phyloP scores from a whole-genome alignment of 1,284 basidiomycete species.

The Ustilago xerochloae region DNA sequence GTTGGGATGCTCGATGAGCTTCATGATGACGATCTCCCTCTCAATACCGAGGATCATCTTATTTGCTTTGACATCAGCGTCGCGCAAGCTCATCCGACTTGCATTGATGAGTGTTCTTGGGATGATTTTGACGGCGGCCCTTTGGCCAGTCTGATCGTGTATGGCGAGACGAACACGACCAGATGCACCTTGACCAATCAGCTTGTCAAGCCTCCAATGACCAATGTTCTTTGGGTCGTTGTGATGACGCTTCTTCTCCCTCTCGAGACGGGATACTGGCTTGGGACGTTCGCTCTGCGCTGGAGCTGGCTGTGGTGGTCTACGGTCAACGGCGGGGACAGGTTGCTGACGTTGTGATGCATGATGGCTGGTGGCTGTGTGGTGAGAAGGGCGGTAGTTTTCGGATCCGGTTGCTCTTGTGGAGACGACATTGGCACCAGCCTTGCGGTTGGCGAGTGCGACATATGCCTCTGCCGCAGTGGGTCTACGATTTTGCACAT shows the following conservation, averaged over 20 bases:
- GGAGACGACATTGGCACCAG: conserved; percentile 38
- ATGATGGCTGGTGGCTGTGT: conserved; percentile 33
- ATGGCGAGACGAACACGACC: conserved; percentile 86
- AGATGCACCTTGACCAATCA: conserved; percentile 89
- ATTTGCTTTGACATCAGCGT: conserved; percentile 77
- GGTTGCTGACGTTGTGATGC: conserved; percentile 40
- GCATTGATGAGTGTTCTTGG: conserved; percentile 82
- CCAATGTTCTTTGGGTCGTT: conserved; percentile 75
- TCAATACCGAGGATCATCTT: conserved; percentile 89
- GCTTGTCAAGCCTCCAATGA: conserved; percentile 90
- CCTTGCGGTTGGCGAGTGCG: conserved; percentile 41
- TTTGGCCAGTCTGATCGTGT: conserved; percentile 86
- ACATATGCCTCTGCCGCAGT: conserved; percentile 44
- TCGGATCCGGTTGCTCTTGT: conserved; percentile 38
- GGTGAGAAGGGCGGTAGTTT: conserved; percentile 35
- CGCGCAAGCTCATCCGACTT: conserved; percentile 78
- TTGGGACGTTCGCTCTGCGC: conserved; percentile 32
- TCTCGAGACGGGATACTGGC: conserved; percentile 60
- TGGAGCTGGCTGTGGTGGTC: conserved; percentile 24
- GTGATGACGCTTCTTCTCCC: conserved; percentile 69
- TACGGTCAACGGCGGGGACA: conserved; percentile 32
- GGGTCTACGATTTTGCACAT: conserved; percentile 41
- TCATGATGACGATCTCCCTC: conserved; percentile 99
- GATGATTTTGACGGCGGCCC: conserved; percentile 96
- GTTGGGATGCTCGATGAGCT: conserved; percentile 96